Evolutionary conservation across 345 rosid species (phyloP).

Genomic region (Melaleuca alternifolia): DNA sequence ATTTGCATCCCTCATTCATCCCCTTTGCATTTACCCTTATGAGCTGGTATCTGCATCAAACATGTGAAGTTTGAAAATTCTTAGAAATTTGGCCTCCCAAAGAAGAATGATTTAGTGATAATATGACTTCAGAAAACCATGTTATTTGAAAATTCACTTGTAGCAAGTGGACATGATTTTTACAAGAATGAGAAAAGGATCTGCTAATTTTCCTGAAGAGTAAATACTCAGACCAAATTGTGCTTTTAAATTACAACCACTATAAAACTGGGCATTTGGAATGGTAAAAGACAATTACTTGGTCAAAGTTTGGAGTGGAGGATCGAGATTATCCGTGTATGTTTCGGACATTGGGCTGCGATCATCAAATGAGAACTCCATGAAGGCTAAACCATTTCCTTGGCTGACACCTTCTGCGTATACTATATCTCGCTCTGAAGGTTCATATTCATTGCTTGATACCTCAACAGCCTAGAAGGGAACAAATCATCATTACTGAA

Average conservation of each 20-base stretch:
- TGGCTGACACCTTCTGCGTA: constrained; percentile 95
- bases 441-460: constrained; percentile 94
- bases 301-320: constrained; percentile 45
- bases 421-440: constrained; percentile 81
- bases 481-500: background rate
- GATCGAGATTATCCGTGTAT: constrained; percentile 63
- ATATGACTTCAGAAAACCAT: background rate
- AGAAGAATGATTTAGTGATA: background rate
- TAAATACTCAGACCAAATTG: background rate
- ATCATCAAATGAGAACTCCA: constrained; percentile 83
- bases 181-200: background rate
- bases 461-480: constrained; percentile 86
- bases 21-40: constrained; percentile 89
- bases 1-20: constrained; percentile 94
- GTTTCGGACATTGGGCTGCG: constrained; percentile 88
- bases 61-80: background rate
- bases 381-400: constrained; percentile 93
- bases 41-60: constrained; percentile 61
- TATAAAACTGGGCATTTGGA: background rate
- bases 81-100: background rate
- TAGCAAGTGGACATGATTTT: background rate
- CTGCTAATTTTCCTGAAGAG: background rate
- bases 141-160: background rate
- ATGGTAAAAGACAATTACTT: constrained; percentile 25
- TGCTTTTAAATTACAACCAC: background rate